Conservation (phyloP, 2,329 filamentous ascomycete genomes). For the Penicillium sp. region DNA sequence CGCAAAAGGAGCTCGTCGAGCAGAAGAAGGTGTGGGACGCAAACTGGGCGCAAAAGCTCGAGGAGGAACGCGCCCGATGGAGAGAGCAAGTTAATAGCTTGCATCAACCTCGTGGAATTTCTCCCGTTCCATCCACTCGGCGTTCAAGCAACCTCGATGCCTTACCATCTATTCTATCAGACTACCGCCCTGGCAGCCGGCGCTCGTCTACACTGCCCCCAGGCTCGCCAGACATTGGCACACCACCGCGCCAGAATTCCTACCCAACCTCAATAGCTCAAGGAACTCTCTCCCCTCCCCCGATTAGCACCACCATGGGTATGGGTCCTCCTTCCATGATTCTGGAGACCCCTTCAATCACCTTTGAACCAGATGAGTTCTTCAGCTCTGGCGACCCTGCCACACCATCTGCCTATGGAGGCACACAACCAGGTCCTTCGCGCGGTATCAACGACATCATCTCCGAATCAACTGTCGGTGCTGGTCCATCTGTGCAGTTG, state of each 20-base stretch:
- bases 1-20: constrained; percentile 61
- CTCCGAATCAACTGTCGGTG: constrained; percentile 85
- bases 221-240: constrained; percentile 45
- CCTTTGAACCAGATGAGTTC: constrained; percentile 57
- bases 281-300: constrained; percentile 37
- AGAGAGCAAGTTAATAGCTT: constrained; percentile 54
- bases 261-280: constrained; percentile 41
- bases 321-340: constrained; percentile 25
- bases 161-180: constrained; percentile 42
- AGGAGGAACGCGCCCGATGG: constrained; percentile 69
- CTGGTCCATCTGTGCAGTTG: constrained; percentile 90
- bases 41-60: constrained; percentile 63
- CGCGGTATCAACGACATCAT: constrained; percentile 82
- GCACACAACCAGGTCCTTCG: constrained; percentile 43
- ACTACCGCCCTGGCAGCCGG: constrained; percentile 49
- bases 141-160: constrained; percentile 47
- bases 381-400: constrained; percentile 44
- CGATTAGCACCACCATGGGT: constrained; percentile 28
- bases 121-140: constrained; percentile 50
- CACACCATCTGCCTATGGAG: constrained; percentile 48
- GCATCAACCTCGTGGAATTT: constrained; percentile 48
- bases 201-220: constrained; percentile 48
- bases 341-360: constrained; percentile 44
- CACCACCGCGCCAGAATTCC: constrained; percentile 56
- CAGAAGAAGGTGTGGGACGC: constrained; percentile 66